Evolutionary conservation across 352 stramenopile genomes (phyloP).

Genomic region (Elongisporangium undulatum): DNA sequence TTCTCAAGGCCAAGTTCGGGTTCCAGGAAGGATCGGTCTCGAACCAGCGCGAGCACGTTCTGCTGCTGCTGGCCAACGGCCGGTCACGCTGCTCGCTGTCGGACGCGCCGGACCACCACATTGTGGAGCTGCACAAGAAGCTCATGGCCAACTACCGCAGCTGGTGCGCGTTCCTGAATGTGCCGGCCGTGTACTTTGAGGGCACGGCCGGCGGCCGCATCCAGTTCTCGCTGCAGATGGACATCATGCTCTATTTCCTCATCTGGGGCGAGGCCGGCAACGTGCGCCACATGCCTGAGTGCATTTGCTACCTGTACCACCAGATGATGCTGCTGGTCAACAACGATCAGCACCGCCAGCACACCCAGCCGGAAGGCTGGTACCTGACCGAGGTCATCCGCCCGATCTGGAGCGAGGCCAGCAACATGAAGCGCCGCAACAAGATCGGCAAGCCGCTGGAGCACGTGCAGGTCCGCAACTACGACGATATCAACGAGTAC

Average conservation of each 20-base stretch:
- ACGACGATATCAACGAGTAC: slow-evolving; percentile 83
- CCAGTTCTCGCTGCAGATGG: slow-evolving; percentile 61
- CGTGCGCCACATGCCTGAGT: slow-evolving; percentile 96
- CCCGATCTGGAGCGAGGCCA: slow-evolving; percentile 65
- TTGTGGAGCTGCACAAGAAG: slow-evolving; percentile 63
- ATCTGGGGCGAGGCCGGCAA: slow-evolving; percentile 97
- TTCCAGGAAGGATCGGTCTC: slow-evolving; percentile 80
- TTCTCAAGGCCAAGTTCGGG: slow-evolving; percentile 76
- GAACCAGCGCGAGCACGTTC: slow-evolving; percentile 82
- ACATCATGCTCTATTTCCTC: slow-evolving; percentile 96
- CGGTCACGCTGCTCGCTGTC: slow-evolving; percentile 45
- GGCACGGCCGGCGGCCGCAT: slow-evolving; percentile 12
- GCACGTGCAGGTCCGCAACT: slow-evolving; percentile 76
- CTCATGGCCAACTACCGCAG: slow-evolving; percentile 72
- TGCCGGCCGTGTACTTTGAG: slow-evolving; percentile 73
- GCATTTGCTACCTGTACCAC: slow-evolving; percentile 97
- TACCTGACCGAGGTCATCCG: slow-evolving; percentile 54
- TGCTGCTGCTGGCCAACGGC: slow-evolving; percentile 76
- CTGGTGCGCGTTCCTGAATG: slow-evolving; percentile 68
- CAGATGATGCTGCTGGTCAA: slow-evolving; percentile 58
- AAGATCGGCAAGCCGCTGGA: slow-evolving; percentile 51
- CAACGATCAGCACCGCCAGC: slow-evolving; percentile 30
- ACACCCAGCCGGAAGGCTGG: slow-evolving; percentile 45
- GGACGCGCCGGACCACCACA: slow-evolving; percentile 48
- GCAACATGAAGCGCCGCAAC: slow-evolving; percentile 73